These are phyloP conservation scores for Chenopodium album DNA, from an alignment of 148 eudicot species.

Conservation along the genomic window DNA sequence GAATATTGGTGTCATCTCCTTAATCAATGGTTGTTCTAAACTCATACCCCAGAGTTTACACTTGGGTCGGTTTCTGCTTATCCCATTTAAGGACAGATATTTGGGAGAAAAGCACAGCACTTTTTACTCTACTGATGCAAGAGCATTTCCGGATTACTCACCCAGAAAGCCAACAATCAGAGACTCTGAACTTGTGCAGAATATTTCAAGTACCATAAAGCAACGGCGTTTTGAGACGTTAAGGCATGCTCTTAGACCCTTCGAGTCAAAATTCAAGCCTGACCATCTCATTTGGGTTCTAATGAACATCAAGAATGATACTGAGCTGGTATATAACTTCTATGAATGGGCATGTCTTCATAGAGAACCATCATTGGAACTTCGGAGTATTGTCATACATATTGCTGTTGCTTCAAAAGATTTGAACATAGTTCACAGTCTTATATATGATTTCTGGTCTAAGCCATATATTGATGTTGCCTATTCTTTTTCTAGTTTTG, in stretches of 20 bases:
- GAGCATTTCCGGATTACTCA: slow-evolving; percentile 81
- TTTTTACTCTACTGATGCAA: slow-evolving; percentile 34
- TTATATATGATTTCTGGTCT: slow-evolving; percentile 57
- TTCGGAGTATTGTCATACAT: slow-evolving; percentile 73
- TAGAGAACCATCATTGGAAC: slow-evolving; percentile 72
- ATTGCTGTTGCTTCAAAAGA: slow-evolving; percentile 73
- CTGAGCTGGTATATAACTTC: slow-evolving; percentile 57
- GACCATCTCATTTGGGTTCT: slow-evolving; percentile 84
- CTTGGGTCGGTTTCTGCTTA: slow-evolving; percentile 18
- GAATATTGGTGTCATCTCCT: slow-evolving; percentile 42
- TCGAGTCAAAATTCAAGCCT: slow-evolving; percentile 55
- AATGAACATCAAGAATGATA: slow-evolving; percentile 66
- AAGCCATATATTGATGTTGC: slow-evolving; percentile 45
- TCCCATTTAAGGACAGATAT: slow-evolving; percentile 15
- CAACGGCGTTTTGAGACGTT: slow-evolving; percentile 63
- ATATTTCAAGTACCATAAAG: slow-evolving; percentile 58
- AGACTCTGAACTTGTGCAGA: slow-evolving; percentile 74
- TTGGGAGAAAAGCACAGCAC: slow-evolving; percentile 31
- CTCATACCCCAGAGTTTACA: slow-evolving; percentile 21
- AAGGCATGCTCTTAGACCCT: slow-evolving; percentile 52
- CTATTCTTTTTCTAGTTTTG: slow-evolving; percentile 49
- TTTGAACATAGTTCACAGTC: slow-evolving; percentile 45
- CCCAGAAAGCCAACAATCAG: slow-evolving; percentile 57
- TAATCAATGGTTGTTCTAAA: slow-evolving; percentile 31
- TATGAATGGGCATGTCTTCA: slow-evolving; percentile 68